Evolutionary conservation across 1,284 basidiomycete genomes (phyloP).

Genomic region (Gymnopus androsaceus): DNA sequence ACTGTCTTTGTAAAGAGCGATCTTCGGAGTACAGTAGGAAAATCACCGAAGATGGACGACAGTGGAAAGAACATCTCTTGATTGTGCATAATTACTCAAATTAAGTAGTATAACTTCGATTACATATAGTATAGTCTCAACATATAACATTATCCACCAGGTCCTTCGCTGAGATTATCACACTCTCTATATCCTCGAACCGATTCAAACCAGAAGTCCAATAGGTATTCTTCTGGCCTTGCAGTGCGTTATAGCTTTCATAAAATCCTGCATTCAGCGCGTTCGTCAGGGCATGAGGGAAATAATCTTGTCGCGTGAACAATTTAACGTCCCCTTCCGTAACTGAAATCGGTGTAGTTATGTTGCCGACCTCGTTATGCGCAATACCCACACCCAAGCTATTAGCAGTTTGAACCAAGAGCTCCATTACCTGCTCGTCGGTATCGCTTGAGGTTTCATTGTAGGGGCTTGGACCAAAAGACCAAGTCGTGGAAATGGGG

Average conservation of each 20-base stretch:
- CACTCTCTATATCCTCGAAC: conserved; percentile 15
- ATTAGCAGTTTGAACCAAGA: background rate
- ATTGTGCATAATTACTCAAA: too few relatives aligned
- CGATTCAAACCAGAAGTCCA: conserved; percentile 13
- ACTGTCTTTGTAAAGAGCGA: too few relatives aligned
- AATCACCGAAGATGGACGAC: too few relatives aligned
- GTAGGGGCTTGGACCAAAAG: conserved; percentile 2
- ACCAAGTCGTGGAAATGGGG: conserved; percentile 8
- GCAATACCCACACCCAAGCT: background rate
- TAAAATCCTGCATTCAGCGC: conserved; percentile 9
- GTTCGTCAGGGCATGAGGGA: conserved; percentile 7
- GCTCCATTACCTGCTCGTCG: background rate
- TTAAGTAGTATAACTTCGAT: too few relatives aligned
- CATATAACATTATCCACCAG: conserved; percentile 8
- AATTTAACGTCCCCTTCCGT: conserved; percentile 8
- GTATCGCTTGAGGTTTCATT: background rate
- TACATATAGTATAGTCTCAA: too few relatives aligned
- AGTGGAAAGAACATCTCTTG: too few relatives aligned
- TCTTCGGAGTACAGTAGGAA: too few relatives aligned
- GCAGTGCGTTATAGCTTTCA: conserved; percentile 9
- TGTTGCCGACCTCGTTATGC: background rate
- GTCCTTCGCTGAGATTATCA: conserved; percentile 13
- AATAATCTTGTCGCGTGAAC: conserved; percentile 13
- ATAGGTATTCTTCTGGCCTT: conserved; percentile 13
- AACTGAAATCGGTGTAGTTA: background rate